These are phyloP conservation scores for Chrysoporthe cubensis DNA, from an alignment of 2,329 filamentous ascomycete genomes.

Conservation along the genomic window DNA sequence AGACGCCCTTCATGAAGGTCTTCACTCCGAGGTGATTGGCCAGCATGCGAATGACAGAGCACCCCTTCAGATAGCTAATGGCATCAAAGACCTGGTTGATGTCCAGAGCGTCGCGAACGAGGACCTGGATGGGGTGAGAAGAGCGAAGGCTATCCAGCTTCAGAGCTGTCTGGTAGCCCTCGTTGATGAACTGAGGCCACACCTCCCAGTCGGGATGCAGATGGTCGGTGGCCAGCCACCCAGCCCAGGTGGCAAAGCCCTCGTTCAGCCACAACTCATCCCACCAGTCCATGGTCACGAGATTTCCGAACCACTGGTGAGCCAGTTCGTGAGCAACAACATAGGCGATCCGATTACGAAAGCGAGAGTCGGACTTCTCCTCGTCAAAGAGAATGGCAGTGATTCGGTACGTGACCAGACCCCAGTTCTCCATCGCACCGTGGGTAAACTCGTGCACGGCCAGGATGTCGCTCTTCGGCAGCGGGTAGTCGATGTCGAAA, in stretches of 20 bases:
- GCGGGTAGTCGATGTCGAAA: slow-evolving; percentile 89
- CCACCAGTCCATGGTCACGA: slow-evolving; percentile 99
- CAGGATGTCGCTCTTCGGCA: slow-evolving; percentile 88
- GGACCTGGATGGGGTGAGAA: slow-evolving; percentile 95
- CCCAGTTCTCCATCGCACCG: slow-evolving; percentile 96
- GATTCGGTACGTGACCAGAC: slow-evolving; percentile 91
- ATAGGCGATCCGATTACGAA: slow-evolving; percentile 93
- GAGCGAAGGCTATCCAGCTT: slow-evolving; percentile 86
- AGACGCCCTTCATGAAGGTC: slow-evolving; percentile 87
- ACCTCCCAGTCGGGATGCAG: slow-evolving; percentile 97
- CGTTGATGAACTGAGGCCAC: slow-evolving; percentile 96
- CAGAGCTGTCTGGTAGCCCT: slow-evolving; percentile 91
- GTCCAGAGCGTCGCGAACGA: slow-evolving; percentile 89
- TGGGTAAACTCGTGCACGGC: slow-evolving; percentile 91
- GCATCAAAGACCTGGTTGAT: slow-evolving; percentile 98
- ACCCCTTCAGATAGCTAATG: slow-evolving; percentile 96
- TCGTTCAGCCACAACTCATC: slow-evolving; percentile 97
- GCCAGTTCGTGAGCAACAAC: slow-evolving; percentile 98
- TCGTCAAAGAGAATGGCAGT: slow-evolving; percentile 97
- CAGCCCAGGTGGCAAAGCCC: slow-evolving; percentile 97
- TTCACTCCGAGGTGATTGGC: slow-evolving; percentile 86
- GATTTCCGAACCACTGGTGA: slow-evolving; percentile 97
- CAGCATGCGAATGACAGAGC: slow-evolving; percentile 95
- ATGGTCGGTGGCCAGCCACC: slow-evolving; percentile 89
- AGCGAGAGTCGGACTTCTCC: slow-evolving; percentile 84